These are phyloP conservation scores for Apiotrichum porosum DNA, from an alignment of 1,284 basidiomycete genomes.

Conservation along the genomic window DNA sequence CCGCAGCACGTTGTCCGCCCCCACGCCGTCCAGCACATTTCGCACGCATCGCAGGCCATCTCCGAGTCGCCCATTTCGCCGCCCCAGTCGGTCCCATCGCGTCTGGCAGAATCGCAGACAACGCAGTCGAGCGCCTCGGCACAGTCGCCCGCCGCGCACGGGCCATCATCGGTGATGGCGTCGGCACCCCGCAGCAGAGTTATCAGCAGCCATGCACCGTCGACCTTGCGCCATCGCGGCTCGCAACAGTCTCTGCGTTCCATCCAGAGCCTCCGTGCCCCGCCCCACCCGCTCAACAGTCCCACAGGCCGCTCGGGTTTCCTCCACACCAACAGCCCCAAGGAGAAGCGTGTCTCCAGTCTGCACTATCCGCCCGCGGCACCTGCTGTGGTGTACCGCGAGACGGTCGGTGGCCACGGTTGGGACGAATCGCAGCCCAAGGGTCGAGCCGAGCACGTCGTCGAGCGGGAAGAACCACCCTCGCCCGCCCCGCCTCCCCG, in stretches of 20 bases:
- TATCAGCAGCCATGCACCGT: neutral
- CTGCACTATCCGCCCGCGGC: slow-evolving; percentile 43
- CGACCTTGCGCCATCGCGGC: neutral
- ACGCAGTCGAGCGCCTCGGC: slow-evolving; percentile 13
- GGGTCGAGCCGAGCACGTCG: neutral
- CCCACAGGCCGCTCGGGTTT: slow-evolving; percentile 20
- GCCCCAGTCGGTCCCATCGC: too few species aligned
- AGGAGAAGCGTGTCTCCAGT: slow-evolving; percentile 23
- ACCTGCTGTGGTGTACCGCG: slow-evolving; percentile 36
- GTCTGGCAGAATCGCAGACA: slow-evolving; percentile 1
- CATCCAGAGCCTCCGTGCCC: slow-evolving; percentile 39
- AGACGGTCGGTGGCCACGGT: slow-evolving; percentile 32
- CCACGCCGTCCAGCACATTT: neutral
- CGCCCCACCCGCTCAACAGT: slow-evolving; percentile 46
- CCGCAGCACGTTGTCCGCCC: neutral
- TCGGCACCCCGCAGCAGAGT: neutral
- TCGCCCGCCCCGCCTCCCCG: slow-evolving; percentile 1
- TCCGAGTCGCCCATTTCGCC: slow-evolving; percentile 1
- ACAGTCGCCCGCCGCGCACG: neutral
- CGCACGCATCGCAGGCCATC: neutral
- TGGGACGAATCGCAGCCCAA: slow-evolving; percentile 22
- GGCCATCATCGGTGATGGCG: too few species aligned
- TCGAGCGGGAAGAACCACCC: slow-evolving; percentile 4
- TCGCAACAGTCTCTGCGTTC: slow-evolving; percentile 28
- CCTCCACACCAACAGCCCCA: slow-evolving; percentile 14